Evolutionary conservation across 495 filamentous ascomycete genomes (phyloP), one percentile per base, ranked within the genome.

Genomic region (Neurospora africana): DNA sequence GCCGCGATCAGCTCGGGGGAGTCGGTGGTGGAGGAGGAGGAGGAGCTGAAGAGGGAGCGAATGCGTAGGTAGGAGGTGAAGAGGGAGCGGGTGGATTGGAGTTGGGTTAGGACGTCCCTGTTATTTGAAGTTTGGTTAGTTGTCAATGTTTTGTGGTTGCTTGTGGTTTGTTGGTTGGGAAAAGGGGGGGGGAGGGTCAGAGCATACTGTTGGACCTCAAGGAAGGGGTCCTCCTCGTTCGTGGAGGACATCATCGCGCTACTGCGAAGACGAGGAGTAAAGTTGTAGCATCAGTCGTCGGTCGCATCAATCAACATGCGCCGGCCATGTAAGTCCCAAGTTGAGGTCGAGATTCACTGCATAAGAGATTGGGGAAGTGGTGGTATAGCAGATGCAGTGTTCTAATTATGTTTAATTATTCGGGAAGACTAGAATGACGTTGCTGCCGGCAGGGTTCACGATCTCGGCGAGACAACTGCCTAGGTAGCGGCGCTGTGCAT

Each of bases 61-160:
- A 99, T 98, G 79, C 95, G 95, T 47, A 97, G 89, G 86, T 97
- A 98, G 47, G 94, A 97, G 74, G 91, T 90, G 86, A 97, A 97
- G 71, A 97, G 90, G 38, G 93, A 88, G 15, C 94, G 90, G 72
- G 92, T 91, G 65, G 86, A 87, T 76, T 90, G 87, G 53, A 99
- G 90, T 68, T 93, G 90, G 70, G 89, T 83, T 68, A 95, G 89
- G 75, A 98, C 92, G 80, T 99, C 96, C 79, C 93, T 96, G 70
- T 44, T 43, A 10, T 17, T 15, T 5, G 9, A 9, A 15, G 79
- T 0, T 39, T 27, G 13, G 35, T 36, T 36, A n/a, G 35, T 33
- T 19, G 5, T 21, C 11, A 40, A 19, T 39, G 40, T 17, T 5
- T 21, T 43, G 47, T 35, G 53, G 17, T 8, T 23, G 68, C 43